Evolutionary conservation across 148 eudicot genomes (phyloP).

Genomic region (Vaccinium macrocarpon): DNA sequence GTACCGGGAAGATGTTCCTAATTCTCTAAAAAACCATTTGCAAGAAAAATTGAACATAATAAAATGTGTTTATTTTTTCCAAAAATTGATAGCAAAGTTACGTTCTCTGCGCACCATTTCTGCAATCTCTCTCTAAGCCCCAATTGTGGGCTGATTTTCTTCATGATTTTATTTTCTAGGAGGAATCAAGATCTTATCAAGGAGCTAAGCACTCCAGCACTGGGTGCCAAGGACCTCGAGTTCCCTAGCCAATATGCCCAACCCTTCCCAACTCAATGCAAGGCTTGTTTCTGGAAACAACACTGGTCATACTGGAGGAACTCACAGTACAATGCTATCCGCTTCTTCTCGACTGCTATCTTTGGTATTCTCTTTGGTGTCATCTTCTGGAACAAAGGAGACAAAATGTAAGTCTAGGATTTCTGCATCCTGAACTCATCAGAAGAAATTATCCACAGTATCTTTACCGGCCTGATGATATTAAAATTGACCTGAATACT

Average conservation of each 20-base stretch:
- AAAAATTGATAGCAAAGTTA: not conserved
- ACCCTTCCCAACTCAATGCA: not conserved
- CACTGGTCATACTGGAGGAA: constrained; percentile 24
- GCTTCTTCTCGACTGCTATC: constrained; percentile 12
- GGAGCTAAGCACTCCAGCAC: constrained; percentile 18
- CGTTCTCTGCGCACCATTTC: not conserved
- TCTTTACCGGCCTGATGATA: not conserved
- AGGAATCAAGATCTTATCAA: constrained; percentile 21
- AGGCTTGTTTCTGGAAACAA: constrained; percentile 18
- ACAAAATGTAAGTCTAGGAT: constrained; percentile 10
- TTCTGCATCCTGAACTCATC: not conserved
- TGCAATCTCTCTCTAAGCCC: not conserved
- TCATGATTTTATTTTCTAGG: constrained; percentile 11
- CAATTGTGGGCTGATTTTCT: not conserved
- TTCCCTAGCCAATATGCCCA: constrained; percentile 18
- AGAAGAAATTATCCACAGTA: not conserved
- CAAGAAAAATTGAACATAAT: not conserved
- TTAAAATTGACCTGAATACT: not conserved
- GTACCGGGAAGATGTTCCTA: not conserved
- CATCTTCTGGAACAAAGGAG: constrained; percentile 24
- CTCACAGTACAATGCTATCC: constrained; percentile 16
- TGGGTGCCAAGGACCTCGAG: constrained; percentile 20
- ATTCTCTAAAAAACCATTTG: not conserved
- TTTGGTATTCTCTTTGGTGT: constrained; percentile 17
- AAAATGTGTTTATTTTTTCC: not conserved